Evolutionary conservation across 495 filamentous ascomycete genomes (phyloP).

Genomic region (Aspergillus biplanus): DNA sequence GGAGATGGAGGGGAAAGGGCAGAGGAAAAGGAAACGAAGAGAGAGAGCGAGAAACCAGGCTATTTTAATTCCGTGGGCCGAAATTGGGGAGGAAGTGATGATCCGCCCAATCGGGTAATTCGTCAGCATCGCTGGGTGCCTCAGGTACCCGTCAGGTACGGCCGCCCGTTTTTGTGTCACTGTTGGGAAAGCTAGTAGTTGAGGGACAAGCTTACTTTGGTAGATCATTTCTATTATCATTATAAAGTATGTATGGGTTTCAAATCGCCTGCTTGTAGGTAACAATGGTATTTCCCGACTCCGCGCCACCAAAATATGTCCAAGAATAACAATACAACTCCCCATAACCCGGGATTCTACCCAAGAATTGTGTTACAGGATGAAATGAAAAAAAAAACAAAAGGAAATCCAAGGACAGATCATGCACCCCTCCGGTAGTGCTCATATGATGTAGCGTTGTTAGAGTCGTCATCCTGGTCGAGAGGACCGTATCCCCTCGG

Average conservation of each 20-base stretch:
- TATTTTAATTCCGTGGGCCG: slow-evolving; percentile 6
- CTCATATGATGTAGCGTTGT: slow-evolving; percentile 43
- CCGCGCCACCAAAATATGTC: slow-evolving; percentile 9
- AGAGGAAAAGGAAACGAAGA: neutral
- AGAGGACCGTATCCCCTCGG: slow-evolving; percentile 53
- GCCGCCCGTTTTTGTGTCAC: neutral
- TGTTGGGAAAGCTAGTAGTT: too few species aligned
- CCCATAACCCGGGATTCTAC: slow-evolving; percentile 3
- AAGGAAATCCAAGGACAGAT: slow-evolving; percentile 8
- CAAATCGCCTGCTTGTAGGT: neutral
- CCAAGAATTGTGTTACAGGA: neutral
- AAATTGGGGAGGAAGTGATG: slow-evolving; percentile 5
- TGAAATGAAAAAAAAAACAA: slow-evolving; percentile 11
- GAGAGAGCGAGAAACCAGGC: neutral
- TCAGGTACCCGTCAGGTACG: neutral
- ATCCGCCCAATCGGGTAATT: slow-evolving; percentile 25
- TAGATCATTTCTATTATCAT: too few species aligned
- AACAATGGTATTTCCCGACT: slow-evolving; percentile 15
- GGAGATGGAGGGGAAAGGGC: neutral
- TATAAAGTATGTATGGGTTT: neutral
- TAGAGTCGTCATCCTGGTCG: slow-evolving; percentile 39
- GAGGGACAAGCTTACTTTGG: too few species aligned
- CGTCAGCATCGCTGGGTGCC: slow-evolving; percentile 4
- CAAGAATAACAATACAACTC: slow-evolving; percentile 9
- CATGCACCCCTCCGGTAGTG: slow-evolving; percentile 37